Evolutionary conservation across 352 stramenopile genomes (phyloP), one percentile per base, ranked within the genome.

Genomic region (Elongisporangium anandrum): DNA sequence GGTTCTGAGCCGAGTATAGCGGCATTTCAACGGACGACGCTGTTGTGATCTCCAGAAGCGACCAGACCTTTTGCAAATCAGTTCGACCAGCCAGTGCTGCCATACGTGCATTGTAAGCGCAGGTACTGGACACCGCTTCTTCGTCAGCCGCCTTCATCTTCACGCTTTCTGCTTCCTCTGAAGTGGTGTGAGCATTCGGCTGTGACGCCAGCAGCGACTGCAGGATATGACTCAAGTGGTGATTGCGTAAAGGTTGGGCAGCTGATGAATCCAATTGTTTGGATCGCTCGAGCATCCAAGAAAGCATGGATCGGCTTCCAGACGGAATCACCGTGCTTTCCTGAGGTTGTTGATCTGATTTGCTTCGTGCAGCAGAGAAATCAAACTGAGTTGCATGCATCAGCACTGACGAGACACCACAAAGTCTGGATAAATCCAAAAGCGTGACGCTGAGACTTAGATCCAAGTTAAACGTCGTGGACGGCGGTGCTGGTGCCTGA

Each of bases 51-150:
- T 90, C 79, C 4, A 95, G 57, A 4, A 95, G 52, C 16, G 81
- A 88, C 86, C 86, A 95, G 54, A 94, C 80, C 56, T 93, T 79
- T 20, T 87, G 69, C n/a, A 94, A 71, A 57, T 95, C 86, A 0
- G 68, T 70, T 2, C 85, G 69, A 6, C 84, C 83, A 26, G 80
- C 77, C 8, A 90, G 59, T 4, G 66, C 57, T 1, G 82, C 78
- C 38, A 85, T 73, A 10, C 54, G 70, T 9, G 82, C 66, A 64
- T 92, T 92, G 64, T 86, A 69, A 4, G 74, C 78, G 53, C 82
- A 92, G 4, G 72, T 81, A 13, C 79, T 61, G 0, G 71, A 79
- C 3, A 84, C 58, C 6, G 19, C 47, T 19, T 49, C 50, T 2
- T 60, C 39, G 21, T 64, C 38, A 38, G 39, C 45, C 7, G 45